These are phyloP conservation scores for Quercus robur DNA, from an alignment of 306 rosid genomes.

Conservation along the genomic window DNA sequence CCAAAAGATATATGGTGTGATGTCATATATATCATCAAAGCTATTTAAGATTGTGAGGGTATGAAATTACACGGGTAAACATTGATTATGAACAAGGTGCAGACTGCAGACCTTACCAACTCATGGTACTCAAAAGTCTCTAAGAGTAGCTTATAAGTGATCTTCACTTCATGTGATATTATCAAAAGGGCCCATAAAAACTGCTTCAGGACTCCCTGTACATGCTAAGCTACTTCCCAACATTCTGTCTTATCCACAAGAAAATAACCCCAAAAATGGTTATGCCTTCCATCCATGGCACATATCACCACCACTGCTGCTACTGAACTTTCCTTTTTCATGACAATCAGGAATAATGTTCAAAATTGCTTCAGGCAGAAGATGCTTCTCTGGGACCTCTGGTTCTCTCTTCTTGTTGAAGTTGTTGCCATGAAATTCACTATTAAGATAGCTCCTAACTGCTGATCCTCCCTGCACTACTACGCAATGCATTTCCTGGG, in stretches of 20 bases:
- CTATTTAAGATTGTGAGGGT: not conserved
- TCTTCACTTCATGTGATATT: not conserved
- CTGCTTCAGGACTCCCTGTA: not conserved
- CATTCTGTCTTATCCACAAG: not conserved
- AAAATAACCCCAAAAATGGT: not conserved
- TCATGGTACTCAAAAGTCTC: not conserved
- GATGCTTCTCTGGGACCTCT: not conserved
- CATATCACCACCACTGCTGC: not conserved
- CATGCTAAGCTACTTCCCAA: not conserved
- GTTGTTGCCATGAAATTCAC: not conserved
- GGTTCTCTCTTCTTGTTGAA: slow-evolving; percentile 3
- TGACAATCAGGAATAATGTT: not conserved
- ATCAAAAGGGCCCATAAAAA: not conserved
- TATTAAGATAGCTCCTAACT: not conserved
- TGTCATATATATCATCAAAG: not conserved
- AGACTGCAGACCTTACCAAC: not conserved
- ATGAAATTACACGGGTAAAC: not conserved
- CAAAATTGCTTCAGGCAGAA: not conserved
- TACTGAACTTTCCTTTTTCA: not conserved
- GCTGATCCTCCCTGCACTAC: slow-evolving; percentile 1
- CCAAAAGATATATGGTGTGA: not conserved
- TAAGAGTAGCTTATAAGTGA: not conserved
- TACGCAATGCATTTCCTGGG: not conserved
- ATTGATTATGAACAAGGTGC: not conserved
- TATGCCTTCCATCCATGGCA: not conserved